Percentiles rank a stretch among this genome's conserved stretches.
These are phyloP conservation scores for Tripidium arundinaceum DNA, from an alignment of 202 grass and related monocot genomes.

Conservation along the genomic window DNA sequence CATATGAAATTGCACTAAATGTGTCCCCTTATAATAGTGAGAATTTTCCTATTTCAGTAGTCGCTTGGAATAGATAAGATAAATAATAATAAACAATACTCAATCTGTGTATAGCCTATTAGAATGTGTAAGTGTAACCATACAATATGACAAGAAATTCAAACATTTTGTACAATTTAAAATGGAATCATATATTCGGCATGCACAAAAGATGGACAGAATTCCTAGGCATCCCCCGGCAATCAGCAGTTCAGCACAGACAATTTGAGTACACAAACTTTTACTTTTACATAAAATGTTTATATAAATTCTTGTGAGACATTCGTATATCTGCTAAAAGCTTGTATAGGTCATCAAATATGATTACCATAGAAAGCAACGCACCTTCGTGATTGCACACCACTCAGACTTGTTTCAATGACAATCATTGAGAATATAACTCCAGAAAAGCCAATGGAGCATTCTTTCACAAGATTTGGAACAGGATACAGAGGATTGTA, in stretches of 20 bases:
- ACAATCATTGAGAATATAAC: constrained; percentile 98
- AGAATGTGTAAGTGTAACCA: neutral
- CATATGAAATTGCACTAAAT: neutral
- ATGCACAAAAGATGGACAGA: neutral
- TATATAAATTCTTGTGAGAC: neutral
- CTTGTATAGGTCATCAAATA: constrained; percentile 1
- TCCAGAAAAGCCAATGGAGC: constrained; percentile 96
- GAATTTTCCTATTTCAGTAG: neutral
- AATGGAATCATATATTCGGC: neutral
- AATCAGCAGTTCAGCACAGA: neutral
- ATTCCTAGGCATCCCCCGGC: neutral
- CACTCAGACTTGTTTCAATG: constrained; percentile 93
- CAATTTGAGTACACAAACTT: neutral
- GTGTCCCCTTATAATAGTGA: neutral
- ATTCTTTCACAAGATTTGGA: constrained; percentile 63
- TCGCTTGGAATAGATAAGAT: neutral
- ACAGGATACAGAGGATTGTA: constrained; percentile 63
- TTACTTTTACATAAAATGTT: neutral
- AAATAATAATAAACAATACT: neutral
- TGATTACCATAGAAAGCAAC: constrained; percentile 10
- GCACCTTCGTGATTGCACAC: constrained; percentile 81
- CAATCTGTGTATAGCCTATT: neutral
- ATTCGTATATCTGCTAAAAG: neutral
- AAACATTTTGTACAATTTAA: neutral
- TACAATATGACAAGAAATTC: constrained; percentile 4